phyloP scores from a whole-genome alignment of 495 filamentous ascomycete species.

The Hyaloscypha variabilis region DNA sequence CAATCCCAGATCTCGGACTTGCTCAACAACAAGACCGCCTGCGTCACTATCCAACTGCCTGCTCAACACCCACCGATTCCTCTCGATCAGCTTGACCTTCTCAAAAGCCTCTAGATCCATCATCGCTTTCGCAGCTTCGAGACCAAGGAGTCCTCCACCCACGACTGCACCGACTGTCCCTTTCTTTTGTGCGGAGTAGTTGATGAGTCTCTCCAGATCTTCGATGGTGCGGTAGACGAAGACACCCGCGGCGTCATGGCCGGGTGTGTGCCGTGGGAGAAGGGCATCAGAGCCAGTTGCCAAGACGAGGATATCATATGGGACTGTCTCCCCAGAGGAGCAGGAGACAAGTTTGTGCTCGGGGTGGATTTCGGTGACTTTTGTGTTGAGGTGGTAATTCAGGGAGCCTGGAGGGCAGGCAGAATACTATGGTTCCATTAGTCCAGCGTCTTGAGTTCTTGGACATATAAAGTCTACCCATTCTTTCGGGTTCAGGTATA shows the following conservation, averaged over 20 bases:
- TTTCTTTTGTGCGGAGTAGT: slow-evolving; percentile 65
- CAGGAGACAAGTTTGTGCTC: slow-evolving; percentile 68
- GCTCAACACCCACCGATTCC: slow-evolving; percentile 86
- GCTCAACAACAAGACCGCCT: slow-evolving; percentile 81
- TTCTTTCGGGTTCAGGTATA: slow-evolving; percentile 87
- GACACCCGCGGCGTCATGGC: slow-evolving; percentile 82
- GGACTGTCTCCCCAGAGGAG: slow-evolving; percentile 68
- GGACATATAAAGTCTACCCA: slow-evolving; percentile 51
- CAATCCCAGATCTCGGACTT: slow-evolving; percentile 78
- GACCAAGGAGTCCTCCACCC: slow-evolving; percentile 86
- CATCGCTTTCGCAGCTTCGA: slow-evolving; percentile 96
- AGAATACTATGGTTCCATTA: slow-evolving; percentile 21
- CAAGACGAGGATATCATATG: slow-evolving; percentile 87
- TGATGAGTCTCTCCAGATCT: slow-evolving; percentile 81
- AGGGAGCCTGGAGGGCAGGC: slow-evolving; percentile 42
- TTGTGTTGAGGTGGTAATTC: slow-evolving; percentile 82
- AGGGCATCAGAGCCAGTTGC: slow-evolving; percentile 92
- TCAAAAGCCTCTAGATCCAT: slow-evolving; percentile 81
- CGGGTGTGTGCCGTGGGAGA: slow-evolving; percentile 78
- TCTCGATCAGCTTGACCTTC: slow-evolving; percentile 82
- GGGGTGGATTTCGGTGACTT: slow-evolving; percentile 71
- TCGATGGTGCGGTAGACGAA: slow-evolving; percentile 95
- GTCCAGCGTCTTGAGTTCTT: background rate
- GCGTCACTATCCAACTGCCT: slow-evolving; percentile 88
- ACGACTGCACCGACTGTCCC: slow-evolving; percentile 79